Base-by-base conservation (phyloP, 2,329 filamentous ascomycete species). In the Botrytis deweyae region DNA sequence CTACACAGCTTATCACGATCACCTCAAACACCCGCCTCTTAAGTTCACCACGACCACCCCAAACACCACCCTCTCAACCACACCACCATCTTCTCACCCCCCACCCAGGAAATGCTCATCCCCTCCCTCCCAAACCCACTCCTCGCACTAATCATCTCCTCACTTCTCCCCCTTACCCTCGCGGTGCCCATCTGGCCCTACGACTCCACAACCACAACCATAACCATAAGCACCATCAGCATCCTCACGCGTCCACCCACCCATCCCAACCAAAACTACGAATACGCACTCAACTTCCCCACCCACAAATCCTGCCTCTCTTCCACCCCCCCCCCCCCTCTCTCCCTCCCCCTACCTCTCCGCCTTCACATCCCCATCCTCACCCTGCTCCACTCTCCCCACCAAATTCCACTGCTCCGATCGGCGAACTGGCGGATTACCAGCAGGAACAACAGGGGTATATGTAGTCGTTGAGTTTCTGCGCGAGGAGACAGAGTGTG, bases 351-450 rank as follows among this genome's bases (percentile, higher is more conserved):
- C 20, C 44, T 22, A 20, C 20, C 46, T 40, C 16, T 22, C 46
- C n/a, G 46, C 46, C 8, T 29, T 52, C 29, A 14, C 7, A n/a
- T 38, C 44, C 29, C 18, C 25, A n/a, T 49, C 46, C 33, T 22
- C 25, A n/a, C n/a, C 25, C 5, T 67, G 46, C 18, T 8, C 25
- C 16, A 8, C 2, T 12, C 38, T 40, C 16, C 12, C 40, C 29
- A 67, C 36, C 20, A 52, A 67, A 18, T 20, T 12, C 18, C 36
- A 8, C n/a, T 67, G 14, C n/a, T 12, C 16, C 38, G 14, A 67
- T n/a, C 1, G 0, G 3, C n/a, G 16, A 52, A 55, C 22, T 0
- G 4, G 33, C 5, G 36, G 25, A 0, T 38, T 38, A 3, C 14
- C 25, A 0, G 2, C 40, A 4, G 12, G 2, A 1, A 14, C n/a